A percentile compares a stretch with the other conserved stretches of the same genome.
phyloP scores from a whole-genome alignment of 2,329 filamentous ascomycete genomes.

The Rachicladosporium sp. region DNA sequence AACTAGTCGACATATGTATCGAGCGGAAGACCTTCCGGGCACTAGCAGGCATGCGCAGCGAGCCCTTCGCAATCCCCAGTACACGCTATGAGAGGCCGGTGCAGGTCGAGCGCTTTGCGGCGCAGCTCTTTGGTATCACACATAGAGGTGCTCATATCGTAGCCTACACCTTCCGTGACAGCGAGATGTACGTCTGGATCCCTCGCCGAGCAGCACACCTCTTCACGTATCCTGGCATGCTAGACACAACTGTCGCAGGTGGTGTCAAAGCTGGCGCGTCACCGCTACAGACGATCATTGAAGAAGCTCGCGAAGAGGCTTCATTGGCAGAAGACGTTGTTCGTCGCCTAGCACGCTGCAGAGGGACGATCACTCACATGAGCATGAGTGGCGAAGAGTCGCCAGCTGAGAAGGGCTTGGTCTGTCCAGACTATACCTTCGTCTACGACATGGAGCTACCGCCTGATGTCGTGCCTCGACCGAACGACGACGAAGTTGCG shows the following conservation, averaged over 20 bases:
- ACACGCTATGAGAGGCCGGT: constrained; percentile 49
- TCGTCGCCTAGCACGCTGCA: constrained; percentile 42
- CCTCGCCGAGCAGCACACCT: constrained; percentile 63
- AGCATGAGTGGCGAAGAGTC: constrained; percentile 62
- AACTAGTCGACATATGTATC: constrained; percentile 47
- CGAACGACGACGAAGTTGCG: constrained; percentile 79
- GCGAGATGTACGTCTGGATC: constrained; percentile 67
- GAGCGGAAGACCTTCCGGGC: constrained; percentile 52
- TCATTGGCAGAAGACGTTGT: constrained; percentile 59
- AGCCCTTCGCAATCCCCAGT: constrained; percentile 63
- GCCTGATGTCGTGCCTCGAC: constrained; percentile 52
- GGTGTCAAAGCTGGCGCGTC: constrained; percentile 71
- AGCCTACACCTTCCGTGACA: constrained; percentile 45
- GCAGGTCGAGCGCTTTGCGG: constrained; percentile 61
- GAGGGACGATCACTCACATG: constrained; percentile 69
- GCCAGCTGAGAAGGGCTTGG: constrained; percentile 65
- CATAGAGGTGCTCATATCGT: constrained; percentile 69
- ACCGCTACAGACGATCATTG: constrained; percentile 67
- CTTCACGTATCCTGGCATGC: constrained; percentile 72
- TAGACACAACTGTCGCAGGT: constrained; percentile 87
- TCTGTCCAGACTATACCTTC: constrained; percentile 84
- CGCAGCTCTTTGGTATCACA: constrained; percentile 59
- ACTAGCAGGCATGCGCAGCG: constrained; percentile 63
- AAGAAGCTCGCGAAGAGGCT: constrained; percentile 83
- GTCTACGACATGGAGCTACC: constrained; percentile 76